These are phyloP conservation scores for Mycena metata DNA, from an alignment of 768 basidiomycete species.

Conservation along the genomic window DNA sequence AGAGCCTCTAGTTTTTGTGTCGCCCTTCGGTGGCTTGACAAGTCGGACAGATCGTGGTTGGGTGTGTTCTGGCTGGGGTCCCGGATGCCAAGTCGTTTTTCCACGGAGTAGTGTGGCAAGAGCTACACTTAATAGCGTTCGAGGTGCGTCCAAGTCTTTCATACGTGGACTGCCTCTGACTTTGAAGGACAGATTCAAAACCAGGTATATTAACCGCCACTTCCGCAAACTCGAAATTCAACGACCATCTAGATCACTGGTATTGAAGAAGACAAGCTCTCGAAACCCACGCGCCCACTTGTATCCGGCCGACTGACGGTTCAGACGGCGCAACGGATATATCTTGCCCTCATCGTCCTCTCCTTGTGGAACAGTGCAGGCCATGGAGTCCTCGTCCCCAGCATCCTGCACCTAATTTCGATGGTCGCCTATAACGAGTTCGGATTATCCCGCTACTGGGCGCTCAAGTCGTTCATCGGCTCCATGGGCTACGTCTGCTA, in stretches of 20 bases:
- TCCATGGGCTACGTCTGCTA: constrained; percentile 41
- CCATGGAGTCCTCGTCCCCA: constrained; percentile 25
- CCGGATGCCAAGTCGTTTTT: neutral
- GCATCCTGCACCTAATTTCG: constrained; percentile 33
- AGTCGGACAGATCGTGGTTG: constrained; percentile 31
- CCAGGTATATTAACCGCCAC: constrained; percentile 1
- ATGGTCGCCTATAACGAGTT: constrained; percentile 41
- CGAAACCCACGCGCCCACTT: constrained; percentile 41
- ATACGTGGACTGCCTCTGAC: neutral
- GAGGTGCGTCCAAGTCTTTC: neutral
- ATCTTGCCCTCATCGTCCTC: constrained; percentile 24
- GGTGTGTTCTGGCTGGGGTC: constrained; percentile 32
- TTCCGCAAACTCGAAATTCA: neutral
- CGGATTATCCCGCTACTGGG: constrained; percentile 31
- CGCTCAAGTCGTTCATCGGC: constrained; percentile 36
- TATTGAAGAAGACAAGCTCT: constrained; percentile 40
- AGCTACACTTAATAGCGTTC: constrained; percentile 9
- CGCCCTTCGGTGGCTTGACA: no score
- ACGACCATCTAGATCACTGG: constrained; percentile 26
- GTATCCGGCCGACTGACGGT: constrained; percentile 36
- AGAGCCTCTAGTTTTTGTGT: no score
- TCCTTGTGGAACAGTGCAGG: constrained; percentile 32
- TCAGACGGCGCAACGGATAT: constrained; percentile 29
- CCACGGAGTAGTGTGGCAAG: constrained; percentile 4
- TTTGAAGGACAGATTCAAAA: constrained; percentile 19